phyloP scores from a whole-genome alignment of 2,329 filamentous ascomycete species.

The Ilyonectria destructans region DNA sequence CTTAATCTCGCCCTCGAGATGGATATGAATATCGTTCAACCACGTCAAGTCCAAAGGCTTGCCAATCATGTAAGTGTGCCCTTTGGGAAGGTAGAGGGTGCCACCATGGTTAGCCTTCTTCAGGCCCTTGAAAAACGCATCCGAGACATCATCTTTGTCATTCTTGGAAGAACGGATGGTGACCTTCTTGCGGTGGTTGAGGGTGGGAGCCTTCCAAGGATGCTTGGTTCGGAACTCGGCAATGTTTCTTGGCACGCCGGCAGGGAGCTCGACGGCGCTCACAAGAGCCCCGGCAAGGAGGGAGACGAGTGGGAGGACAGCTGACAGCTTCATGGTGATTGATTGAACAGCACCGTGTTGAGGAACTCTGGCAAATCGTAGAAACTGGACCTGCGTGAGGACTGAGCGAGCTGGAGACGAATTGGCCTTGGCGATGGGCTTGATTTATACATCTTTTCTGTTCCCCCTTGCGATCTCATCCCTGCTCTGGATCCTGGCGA shows the following conservation, averaged over 20 bases:
- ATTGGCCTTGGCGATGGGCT: not conserved
- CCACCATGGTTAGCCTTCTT: slow-evolving; percentile 45
- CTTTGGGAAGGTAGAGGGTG: slow-evolving; percentile 43
- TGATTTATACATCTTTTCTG: not conserved
- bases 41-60: slow-evolving; percentile 46
- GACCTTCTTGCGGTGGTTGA: slow-evolving; percentile 36
- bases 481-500: not conserved
- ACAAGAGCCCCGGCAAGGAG: slow-evolving; percentile 41
- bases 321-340: slow-evolving; percentile 43
- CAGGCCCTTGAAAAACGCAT: slow-evolving; percentile 43
- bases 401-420: not conserved
- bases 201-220: slow-evolving; percentile 35
- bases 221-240: slow-evolving; percentile 46
- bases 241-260: slow-evolving; percentile 45
- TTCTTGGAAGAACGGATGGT: slow-evolving; percentile 43
- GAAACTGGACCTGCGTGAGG: not conserved
- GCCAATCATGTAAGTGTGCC: slow-evolving; percentile 45
- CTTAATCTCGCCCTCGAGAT: slow-evolving; percentile 48
- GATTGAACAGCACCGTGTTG: not conserved
- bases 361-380: not conserved
- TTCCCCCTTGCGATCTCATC: not conserved
- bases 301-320: slow-evolving; percentile 38
- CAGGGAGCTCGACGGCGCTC: slow-evolving; percentile 43
- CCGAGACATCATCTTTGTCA: slow-evolving; percentile 42
- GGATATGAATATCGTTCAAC: slow-evolving; percentile 44